phyloP scores from a whole-genome alignment of 1,139 yeast genomes.

The Yamadazyma kanchanaburiensis region DNA sequence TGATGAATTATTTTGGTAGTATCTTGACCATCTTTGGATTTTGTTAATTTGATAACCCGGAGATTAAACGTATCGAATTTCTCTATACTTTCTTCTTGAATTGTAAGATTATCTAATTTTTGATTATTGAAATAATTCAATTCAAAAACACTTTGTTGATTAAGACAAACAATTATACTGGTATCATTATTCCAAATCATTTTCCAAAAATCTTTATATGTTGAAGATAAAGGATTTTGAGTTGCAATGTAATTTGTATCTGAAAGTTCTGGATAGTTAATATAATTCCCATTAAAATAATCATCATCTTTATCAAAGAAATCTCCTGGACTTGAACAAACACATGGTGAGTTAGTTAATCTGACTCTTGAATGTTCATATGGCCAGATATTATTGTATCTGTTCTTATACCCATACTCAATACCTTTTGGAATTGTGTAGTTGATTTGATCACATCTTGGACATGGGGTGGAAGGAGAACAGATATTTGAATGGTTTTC shows the following conservation, averaged over 20 bases:
- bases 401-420: slow-evolving; percentile 42
- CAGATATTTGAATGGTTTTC: slow-evolving; percentile 24
- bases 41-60: slow-evolving; percentile 10
- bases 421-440: slow-evolving; percentile 54
- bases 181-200: slow-evolving; percentile 51
- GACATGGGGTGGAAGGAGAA: slow-evolving; percentile 43
- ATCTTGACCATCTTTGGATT: slow-evolving; percentile 2
- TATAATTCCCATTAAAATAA: slow-evolving; percentile 43
- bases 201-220: slow-evolving; percentile 44
- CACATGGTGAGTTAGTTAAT: slow-evolving; percentile 16
- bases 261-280: slow-evolving; percentile 18
- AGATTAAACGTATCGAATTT: slow-evolving; percentile 12
- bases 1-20: slow-evolving; percentile 41
- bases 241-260: slow-evolving; percentile 38
- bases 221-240: slow-evolving; percentile 39
- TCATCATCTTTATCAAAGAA: slow-evolving; percentile 19
- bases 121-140: slow-evolving; percentile 22
- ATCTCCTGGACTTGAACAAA: slow-evolving; percentile 3
- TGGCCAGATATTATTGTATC: slow-evolving; percentile 46
- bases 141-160: slow-evolving; percentile 30
- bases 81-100: slow-evolving; percentile 10
- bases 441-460: slow-evolving; percentile 37
- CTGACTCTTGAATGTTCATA: slow-evolving; percentile 46
- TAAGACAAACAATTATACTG: slow-evolving; percentile 67
- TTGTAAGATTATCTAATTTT: slow-evolving; percentile 13